Conservation (phyloP, 768 basidiomycete species). For the Tylopilus plumbeoviolaceoides region DNA sequence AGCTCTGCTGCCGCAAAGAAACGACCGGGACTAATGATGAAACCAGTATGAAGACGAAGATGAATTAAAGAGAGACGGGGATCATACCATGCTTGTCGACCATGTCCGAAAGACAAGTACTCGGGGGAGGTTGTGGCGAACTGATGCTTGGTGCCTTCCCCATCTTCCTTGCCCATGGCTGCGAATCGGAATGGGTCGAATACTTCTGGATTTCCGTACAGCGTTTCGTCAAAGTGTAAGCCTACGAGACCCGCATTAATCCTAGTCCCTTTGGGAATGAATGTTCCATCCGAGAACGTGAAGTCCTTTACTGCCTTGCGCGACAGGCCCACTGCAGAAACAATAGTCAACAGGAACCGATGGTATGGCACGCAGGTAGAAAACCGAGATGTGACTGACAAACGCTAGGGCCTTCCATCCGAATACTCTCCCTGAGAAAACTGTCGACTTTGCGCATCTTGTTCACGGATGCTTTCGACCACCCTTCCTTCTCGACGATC, state of each 20-base stretch:
- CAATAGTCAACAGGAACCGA: background rate
- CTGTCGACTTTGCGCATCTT: background rate
- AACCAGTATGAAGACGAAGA: background rate
- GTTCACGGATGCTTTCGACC: background rate
- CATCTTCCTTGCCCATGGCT: slow-evolving; percentile 31
- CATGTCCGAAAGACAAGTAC: slow-evolving; percentile 37
- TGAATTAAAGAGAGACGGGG: slow-evolving; percentile 6
- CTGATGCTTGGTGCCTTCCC: slow-evolving; percentile 32
- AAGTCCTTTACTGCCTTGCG: slow-evolving; percentile 32
- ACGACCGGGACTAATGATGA: background rate
- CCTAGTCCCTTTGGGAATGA: slow-evolving; percentile 32
- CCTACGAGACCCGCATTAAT: slow-evolving; percentile 13
- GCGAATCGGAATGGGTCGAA: slow-evolving; percentile 52
- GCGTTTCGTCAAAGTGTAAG: slow-evolving; percentile 15
- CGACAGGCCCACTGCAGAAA: slow-evolving; percentile 22
- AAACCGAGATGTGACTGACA: background rate
- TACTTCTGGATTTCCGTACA: slow-evolving; percentile 32
- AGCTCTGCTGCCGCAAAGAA: background rate
- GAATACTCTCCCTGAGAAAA: background rate
- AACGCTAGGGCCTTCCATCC: slow-evolving; percentile 1
- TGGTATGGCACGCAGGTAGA: too few species aligned
- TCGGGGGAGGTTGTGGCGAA: slow-evolving; percentile 31
- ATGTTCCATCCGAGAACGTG: slow-evolving; percentile 37
- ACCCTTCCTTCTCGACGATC: background rate
- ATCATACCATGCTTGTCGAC: slow-evolving; percentile 27